A percentile compares a stretch with the other conserved stretches of the same genome.
phyloP scores from a whole-genome alignment of 2,329 filamentous ascomycete genomes.

The Aphanocladium album region DNA sequence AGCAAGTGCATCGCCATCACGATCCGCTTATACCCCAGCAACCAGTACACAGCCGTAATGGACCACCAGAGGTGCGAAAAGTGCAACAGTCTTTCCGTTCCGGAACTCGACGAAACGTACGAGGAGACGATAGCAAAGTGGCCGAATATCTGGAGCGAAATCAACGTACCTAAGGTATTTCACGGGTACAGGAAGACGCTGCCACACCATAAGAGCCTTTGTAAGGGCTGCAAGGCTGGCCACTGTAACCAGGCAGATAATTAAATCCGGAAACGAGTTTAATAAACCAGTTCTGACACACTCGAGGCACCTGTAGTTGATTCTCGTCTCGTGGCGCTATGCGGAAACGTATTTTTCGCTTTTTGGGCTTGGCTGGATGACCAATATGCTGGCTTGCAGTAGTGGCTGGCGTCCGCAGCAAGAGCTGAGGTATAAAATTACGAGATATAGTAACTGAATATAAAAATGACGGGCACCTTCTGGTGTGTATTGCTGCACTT shows the following conservation, averaged over 20 bases:
- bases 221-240: slow-evolving; percentile 33
- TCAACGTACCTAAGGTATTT: slow-evolving; percentile 16
- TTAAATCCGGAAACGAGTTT: not conserved
- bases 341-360: not conserved
- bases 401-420: not conserved
- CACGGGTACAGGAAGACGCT: not conserved
- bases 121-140: slow-evolving; percentile 30
- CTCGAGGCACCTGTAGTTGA: no score
- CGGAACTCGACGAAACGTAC: slow-evolving; percentile 26
- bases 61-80: slow-evolving; percentile 32
- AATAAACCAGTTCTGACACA: no score
- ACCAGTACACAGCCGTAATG: slow-evolving; percentile 31
- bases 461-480: not conserved
- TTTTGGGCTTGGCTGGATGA: not conserved
- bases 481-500: no score
- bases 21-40: slow-evolving; percentile 26
- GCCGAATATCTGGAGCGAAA: slow-evolving; percentile 22
- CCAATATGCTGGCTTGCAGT: not conserved
- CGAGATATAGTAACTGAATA: not conserved
- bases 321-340: not conserved
- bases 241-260: slow-evolving; percentile 19
- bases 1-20: slow-evolving; percentile 30
- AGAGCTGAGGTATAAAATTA: not conserved
- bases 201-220: slow-evolving; percentile 25
- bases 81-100: slow-evolving; percentile 24